Base-by-base conservation (phyloP, 306 rosid species). In the Nissolia schottii region DNA sequence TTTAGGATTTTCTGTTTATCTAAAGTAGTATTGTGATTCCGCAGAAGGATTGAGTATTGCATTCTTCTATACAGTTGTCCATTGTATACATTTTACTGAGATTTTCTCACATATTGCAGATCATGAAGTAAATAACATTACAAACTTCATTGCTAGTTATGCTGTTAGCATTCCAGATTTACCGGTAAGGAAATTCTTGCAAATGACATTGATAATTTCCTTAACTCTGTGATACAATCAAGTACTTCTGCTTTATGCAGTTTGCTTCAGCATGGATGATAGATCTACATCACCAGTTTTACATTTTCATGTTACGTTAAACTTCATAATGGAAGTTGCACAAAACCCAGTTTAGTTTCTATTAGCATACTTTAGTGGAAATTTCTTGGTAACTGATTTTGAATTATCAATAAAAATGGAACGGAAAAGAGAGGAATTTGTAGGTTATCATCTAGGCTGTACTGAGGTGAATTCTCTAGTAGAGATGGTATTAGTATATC, bases 141-240 rank as follows among this genome's bases (percentile, higher is more conserved):
- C 98, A 70, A 67, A 75, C 77, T 87, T 93, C 78, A 86, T 93
- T 78, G 75, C 70, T 72, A 67, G 73, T 83, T 87, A 86, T 80
- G 89, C 77, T 72, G 79, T 79, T 70, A 82, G 88, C 89, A 82
- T 87, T 82, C 98, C 96, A 82, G 84, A 89, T 71, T 79, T 91
- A 82, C 79, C 14, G 87, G 98, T 93, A 90, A 85, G 96, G 77
- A 84, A n/a, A 2, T 34, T 34, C 40, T 34, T 34, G 40, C 40
- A 71, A 80, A 67, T 86, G 64, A 59, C 78, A 73, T 80, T 80
- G 80, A 84, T 85, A 81, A 75, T 71, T 73, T 81, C 73, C 79
- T 59, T 66, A 37, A 71, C 71, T 70, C 76, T 60, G 51, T 65
- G 67, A 77, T 80, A 56, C 40, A 29, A n/a, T 74, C 74, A 75